Evolutionary conservation across 805 yeast genomes (phyloP), one percentile per base, ranked within the genome.

Genomic region (Wickerhamiella spandovensis): DNA sequence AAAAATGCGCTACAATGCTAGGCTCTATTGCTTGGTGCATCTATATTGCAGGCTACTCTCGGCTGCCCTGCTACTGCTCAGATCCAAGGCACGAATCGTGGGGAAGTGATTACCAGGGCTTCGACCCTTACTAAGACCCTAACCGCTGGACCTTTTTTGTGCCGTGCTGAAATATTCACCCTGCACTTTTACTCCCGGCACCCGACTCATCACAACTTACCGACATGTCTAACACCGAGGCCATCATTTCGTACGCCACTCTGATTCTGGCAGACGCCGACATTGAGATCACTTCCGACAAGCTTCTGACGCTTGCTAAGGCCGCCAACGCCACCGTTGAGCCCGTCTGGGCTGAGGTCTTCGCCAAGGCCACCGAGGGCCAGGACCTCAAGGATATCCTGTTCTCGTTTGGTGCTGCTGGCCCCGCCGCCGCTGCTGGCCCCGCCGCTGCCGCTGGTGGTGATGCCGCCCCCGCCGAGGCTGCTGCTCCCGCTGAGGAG

Each of bases 401-500:
- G 64, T 76, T 80, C 64, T 68, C 71, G 62, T 65, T 74, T 63
- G 75, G 78, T 59, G 80, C 81, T 60, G 85, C 88, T 65, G 81
- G 87, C 61, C 60, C 97, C 70, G 83, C 97, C 69, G 94, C 95
- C 76, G 95, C 96, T 67, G 95, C 97, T 68, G 95, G 75, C 72
- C 95, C 95, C 67, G 83, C 84, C 69, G 86, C 92, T 64, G 79
- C 85, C 66, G 67, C 77, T 58, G 68, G 77, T 58, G 67, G 72
- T 58, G 76, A 70, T 51, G 79, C 78, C 54, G 81, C 77, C 56
- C 86, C 76, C 56, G 90, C 75, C 52, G 88, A 79, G 58, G 85
- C 77, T 52, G 89, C 73, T 54, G 94, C 74, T 64, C 84, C 74
- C 59, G 86, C 76, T 61, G 92, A 77, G 60, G 84, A 74, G 65